Evolutionary conservation across 2,329 filamentous ascomycete species (phyloP), one percentile per base, ranked within the genome.

Genomic region (Colletotrichum cordylinicola): DNA sequence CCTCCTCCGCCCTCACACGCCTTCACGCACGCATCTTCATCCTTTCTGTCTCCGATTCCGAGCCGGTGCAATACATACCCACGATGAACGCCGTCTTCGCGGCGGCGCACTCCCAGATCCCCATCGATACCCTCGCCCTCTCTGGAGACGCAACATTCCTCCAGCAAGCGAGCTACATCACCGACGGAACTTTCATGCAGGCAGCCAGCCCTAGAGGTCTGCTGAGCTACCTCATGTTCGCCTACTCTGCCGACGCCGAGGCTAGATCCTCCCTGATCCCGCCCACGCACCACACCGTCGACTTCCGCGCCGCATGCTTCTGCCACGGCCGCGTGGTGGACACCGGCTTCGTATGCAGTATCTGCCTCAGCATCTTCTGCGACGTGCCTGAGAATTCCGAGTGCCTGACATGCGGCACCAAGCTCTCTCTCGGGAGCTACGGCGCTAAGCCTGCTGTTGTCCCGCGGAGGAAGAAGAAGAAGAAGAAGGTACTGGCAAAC

Each of bases 61-160:
- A 96, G 80, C 91, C 98, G 0, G 93, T 96, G 7, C 94, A 98
- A 84, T 99, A 99, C 87, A 99, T 99, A 72, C 94, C 96, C 1
- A 97, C 98, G 79, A 99, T 99, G 97, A 99, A 99, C 86, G 92
- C 94, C 80, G 98, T 98, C 77, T 99, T 99, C 85, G 97, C 97
- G 4, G 97, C 96, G 75, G 95, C 98, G 81, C 93, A 96, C 78
- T 91, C 96, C 71, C 92, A 92, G 80, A 95, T 99, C 78, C 95
- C 96, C 29, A 96, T 99, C 80, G 97, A 99, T 84, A 96, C 98
- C 39, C 91, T 98, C 76, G 94, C 98, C 79, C 89, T 99, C 15
- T 92, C 94, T 56, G 95, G 95, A 27, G 92, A 95, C 79, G 95
- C 96, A 1, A 96, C 98, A 13, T 98, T 99, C 84, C 88, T 99